phyloP scores from a whole-genome alignment of 176 grass and related monocot species.

The Raddia guianensis region DNA sequence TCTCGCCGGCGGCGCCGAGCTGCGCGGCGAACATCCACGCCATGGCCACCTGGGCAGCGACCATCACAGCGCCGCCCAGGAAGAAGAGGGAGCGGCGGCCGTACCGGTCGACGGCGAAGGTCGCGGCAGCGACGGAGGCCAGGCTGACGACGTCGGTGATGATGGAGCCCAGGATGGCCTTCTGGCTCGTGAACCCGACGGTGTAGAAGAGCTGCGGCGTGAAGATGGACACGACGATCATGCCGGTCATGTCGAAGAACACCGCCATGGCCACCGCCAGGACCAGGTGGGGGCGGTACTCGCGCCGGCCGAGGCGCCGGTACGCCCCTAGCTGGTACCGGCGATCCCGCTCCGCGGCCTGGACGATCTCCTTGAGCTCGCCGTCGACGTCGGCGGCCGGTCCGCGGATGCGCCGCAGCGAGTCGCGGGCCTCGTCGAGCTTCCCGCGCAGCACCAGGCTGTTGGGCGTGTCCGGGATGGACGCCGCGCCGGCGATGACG shows the following conservation, averaged over 20 bases:
- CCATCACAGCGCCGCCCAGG: conserved; percentile 46
- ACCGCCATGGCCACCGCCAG: conserved; percentile 62
- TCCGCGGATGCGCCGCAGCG: conserved; percentile 60
- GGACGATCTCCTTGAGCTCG: conserved; percentile 56
- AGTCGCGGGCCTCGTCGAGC: conserved; percentile 43
- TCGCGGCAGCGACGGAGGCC: conserved; percentile 36
- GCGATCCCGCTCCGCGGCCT: conserved; percentile 37
- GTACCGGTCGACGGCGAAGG: conserved; percentile 40
- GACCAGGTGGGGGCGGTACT: conserved; percentile 64
- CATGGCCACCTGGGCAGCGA: conserved; percentile 50
- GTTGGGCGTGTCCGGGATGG: conserved; percentile 71
- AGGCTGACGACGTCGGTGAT: conserved; percentile 60
- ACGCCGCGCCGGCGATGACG: conserved; percentile 45
- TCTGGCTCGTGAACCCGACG: conserved; percentile 58
- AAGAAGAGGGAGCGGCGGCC: conserved; percentile 59
- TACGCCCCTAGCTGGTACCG: conserved; percentile 50
- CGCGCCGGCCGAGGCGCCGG: conserved; percentile 43
- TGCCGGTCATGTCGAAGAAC: conserved; percentile 73
- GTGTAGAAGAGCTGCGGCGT: conserved; percentile 65
- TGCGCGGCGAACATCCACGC: conserved; percentile 64
- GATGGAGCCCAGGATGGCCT: conserved; percentile 57
- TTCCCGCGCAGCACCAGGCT: conserved; percentile 68
- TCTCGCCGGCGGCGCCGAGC: conserved; percentile 39
- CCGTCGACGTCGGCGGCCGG: conserved; percentile 37
- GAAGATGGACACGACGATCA: conserved; percentile 65